Evolutionary conservation across 768 basidiomycete genomes (phyloP).

Genomic region (Albatrellus ellisii): DNA sequence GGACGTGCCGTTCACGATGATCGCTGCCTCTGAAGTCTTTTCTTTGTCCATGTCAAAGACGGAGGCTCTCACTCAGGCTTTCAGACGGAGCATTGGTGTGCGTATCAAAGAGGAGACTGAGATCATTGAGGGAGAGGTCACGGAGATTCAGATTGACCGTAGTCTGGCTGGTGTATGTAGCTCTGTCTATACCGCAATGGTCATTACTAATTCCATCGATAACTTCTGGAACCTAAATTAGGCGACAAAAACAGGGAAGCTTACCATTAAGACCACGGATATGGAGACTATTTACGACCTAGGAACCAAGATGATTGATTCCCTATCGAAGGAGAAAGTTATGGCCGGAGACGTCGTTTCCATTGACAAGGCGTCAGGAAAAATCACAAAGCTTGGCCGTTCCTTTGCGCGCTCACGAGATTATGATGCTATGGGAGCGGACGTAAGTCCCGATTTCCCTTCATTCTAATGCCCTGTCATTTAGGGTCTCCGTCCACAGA

Average conservation of each 20-base stretch:
- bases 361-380: constrained; percentile 96
- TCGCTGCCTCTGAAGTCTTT: constrained; percentile 96
- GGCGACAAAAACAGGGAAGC: constrained; percentile 96
- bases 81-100: constrained; percentile 92
- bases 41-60: constrained; percentile 98
- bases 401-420: constrained; percentile 96
- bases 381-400: constrained; percentile 91
- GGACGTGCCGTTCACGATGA: constrained; percentile 97
- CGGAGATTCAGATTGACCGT: constrained; percentile 96
- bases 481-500: constrained; percentile 45
- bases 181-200: background rate
- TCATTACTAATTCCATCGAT: background rate
- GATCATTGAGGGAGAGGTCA: constrained; percentile 94
- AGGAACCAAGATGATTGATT: constrained; percentile 94
- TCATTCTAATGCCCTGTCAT: background rate
- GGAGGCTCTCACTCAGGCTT: constrained; percentile 94
- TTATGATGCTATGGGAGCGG: constrained; percentile 98
- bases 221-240: too few relatives aligned
- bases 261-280: constrained; percentile 96
- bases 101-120: constrained; percentile 97
- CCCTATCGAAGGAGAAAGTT: constrained; percentile 93
- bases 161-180: constrained; percentile 84
- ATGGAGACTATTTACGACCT: constrained; percentile 99
- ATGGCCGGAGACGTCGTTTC: constrained; percentile 89
- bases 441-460: constrained; percentile 41